Evolutionary conservation across 2,329 filamentous ascomycete genomes (phyloP), one percentile per base, ranked within the genome.

Genomic region (Gliomastix tumulicola): DNA sequence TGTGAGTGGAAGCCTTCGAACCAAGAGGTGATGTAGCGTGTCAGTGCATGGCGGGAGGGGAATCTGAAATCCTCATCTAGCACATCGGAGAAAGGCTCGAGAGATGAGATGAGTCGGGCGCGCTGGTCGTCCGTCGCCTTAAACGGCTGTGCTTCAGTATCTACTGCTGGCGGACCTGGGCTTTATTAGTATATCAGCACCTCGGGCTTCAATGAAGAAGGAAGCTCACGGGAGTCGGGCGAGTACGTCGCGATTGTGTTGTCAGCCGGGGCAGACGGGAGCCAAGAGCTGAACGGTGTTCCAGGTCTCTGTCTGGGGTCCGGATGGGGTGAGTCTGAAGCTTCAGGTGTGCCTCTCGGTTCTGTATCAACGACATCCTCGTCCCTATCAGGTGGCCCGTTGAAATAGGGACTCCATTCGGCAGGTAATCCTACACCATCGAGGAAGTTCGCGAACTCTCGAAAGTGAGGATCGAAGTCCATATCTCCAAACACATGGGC

Each of bases 331-430:
- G 40, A 39, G 7, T 43, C 43, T 20, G 36, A 40, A 22, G 41
- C 36, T 11, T 38, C 36, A 22, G 45, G 42, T 21, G n/a, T n/a
- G n/a, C n/a, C n/a, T n/a, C 40, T 34, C 23, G 48, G 27, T 5
- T 38, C 35, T n/a, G 48, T 39, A 23, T 54, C 51, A 3, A 49
- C 19, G 7, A 46, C 30, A 4, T 49, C 45, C 5, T 51, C 39
- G 19, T 46, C 41, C 18, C 44, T 38, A 17, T 48, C 6, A 33
- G 20, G 44, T 13, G 48, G 49, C 6, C 49, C 47, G 10, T 59
- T 44, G 30, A 62, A 56, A 37, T 58, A 60, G 0, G 58, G 59
- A 33, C 57, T 59, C 59, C 59, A 62, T 44, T 62, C 57, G 2
- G 59, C 53, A 4, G 59, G 56, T 10, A 62, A 44, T 0, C 59